A percentile compares a stretch with the other conserved stretches of the same genome.
Conservation (phyloP, 2,329 filamentous ascomycete species). For the Pseudogymnoascus sp. region DNA sequence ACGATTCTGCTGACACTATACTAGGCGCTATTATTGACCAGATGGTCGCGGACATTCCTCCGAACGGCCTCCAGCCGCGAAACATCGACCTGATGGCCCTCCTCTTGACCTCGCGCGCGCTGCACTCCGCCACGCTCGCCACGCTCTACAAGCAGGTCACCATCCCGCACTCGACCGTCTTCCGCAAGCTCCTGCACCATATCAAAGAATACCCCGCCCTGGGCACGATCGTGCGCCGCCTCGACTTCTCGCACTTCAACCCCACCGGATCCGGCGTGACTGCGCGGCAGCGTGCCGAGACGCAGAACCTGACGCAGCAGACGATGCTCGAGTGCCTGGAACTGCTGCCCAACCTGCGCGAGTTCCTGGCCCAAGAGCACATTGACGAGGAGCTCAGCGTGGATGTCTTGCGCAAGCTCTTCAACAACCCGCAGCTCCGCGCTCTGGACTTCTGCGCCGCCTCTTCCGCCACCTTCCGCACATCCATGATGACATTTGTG, state of each 20-base stretch:
- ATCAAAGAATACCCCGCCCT: constrained; percentile 57
- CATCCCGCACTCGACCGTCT: constrained; percentile 74
- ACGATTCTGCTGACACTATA: constrained; percentile 16
- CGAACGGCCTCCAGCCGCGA: constrained; percentile 66
- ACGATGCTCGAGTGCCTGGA: constrained; percentile 65
- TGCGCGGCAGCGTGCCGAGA: constrained; percentile 63
- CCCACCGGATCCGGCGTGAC: constrained; percentile 68
- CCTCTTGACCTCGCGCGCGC: constrained; percentile 63
- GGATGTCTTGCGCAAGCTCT: constrained; percentile 61
- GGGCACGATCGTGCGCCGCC: constrained; percentile 65
- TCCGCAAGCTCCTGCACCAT: constrained; percentile 69
- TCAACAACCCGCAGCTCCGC: constrained; percentile 54
- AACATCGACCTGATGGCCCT: constrained; percentile 72
- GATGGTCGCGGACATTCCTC: constrained; percentile 62
- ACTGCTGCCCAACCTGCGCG: constrained; percentile 63
- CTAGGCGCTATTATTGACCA: constrained; percentile 65
- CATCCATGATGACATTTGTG: constrained; percentile 51
- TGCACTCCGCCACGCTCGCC: constrained; percentile 64
- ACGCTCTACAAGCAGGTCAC: constrained; percentile 74
- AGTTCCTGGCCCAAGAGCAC: constrained; percentile 74
- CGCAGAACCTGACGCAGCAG: constrained; percentile 65
- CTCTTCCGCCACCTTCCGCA: constrained; percentile 58
- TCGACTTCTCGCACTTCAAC: constrained; percentile 83
- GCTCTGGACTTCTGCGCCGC: constrained; percentile 73
- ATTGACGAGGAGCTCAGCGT: constrained; percentile 65